Evolutionary conservation across 345 rosid genomes (phyloP), one percentile per base, ranked within the genome.

Genomic region (Eucalyptus fibrosa): DNA sequence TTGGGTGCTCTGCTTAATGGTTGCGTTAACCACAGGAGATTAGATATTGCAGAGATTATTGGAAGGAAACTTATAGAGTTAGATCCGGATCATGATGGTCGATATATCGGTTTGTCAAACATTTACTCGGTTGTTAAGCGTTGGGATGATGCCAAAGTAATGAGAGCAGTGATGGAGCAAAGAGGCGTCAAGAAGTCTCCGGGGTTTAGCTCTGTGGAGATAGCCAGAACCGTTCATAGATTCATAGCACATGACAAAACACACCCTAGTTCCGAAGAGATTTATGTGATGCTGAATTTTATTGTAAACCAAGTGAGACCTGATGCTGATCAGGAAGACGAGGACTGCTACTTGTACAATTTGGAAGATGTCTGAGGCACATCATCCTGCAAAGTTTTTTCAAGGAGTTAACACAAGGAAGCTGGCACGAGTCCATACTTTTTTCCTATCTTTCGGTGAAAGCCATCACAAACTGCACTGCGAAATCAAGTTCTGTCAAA

Each of bases 121-220:
- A 95, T 92, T 87, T 97, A 95, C 88, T 96, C 98, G 2, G 87
- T 89, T 86, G 91, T 87, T 86, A 92, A 92, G 89, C 93, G 92
- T 80, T 96, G 95, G 96, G 96, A 92, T 1, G 96, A 96, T 40
- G 97, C 97, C 18, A 93, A 94, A 90, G 91, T 86, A 90, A 95
- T 62, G 90, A 95, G 98, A 86, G 92, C 93, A 90, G 94, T 92
- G 67, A 97, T 97, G 99, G 99, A 96, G 92, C 93, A 89, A 87
- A 96, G 94, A 91, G 99, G 98, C 23, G 92, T 95, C 91, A 97
- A 94, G 94, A 97, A 96, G 92, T 80, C 92, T 85, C 96, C 97
- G 9, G 98, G 98, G 49, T 94, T 93, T 89, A 97, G 98, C 88
- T 91, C 91, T 40, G 92, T 95, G 69, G 97, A 95, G 89, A 90